Base-by-base conservation (phyloP, 768 basidiomycete genomes). In the Leccinellum luteum region DNA sequence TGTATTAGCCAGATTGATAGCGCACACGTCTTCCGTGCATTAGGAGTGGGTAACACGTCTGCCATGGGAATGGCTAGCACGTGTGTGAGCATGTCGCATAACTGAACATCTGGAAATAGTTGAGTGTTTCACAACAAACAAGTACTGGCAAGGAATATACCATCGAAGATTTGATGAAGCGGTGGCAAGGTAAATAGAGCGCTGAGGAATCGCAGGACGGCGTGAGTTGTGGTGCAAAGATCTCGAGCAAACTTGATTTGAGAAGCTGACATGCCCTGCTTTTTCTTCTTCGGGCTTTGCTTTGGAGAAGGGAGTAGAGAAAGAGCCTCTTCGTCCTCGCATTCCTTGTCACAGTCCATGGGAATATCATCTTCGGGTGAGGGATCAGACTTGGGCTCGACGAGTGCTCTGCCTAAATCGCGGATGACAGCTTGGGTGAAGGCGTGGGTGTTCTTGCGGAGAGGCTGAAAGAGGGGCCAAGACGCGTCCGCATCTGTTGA, bases 1-100 rank as follows among this genome's bases (percentile, higher is more conserved):
- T 91, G 89, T 23, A 94, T 64, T 6, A 91, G 74, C 83, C 84
- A 87, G 23, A 92, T 88, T 2, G 86, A 81, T 25, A 93, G 72
- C 2, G 89, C 89, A 57, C 82, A 91, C 1, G 92, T 93, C 69
- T 94, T 94, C n/a, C 92, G 84, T 12, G 89, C 82, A 66, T 92
- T 92, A 6, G 88, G 88, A 6, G 90, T 92, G 3, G 90, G 92
- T 0, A 94, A 72, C 27, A 80, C 75, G 5, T 80, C 75, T 0
- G 87, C 81, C 21, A 91, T 75, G 3, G 90, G 90, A 58, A 94
- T 90, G 7, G 86, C 83, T 9, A 93, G 75, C 9, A 89, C 76
- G 12, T 80, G 78, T 2, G 83, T 81, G 32, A 93, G 69, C 56
- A 94, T 81, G 30, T 75, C 74, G 19, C 76, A 70, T 5, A 91